These are phyloP conservation scores for Coemansia aciculifera DNA, from an alignment of 192 early-diverging fungal genomes.

Conservation along the genomic window DNA sequence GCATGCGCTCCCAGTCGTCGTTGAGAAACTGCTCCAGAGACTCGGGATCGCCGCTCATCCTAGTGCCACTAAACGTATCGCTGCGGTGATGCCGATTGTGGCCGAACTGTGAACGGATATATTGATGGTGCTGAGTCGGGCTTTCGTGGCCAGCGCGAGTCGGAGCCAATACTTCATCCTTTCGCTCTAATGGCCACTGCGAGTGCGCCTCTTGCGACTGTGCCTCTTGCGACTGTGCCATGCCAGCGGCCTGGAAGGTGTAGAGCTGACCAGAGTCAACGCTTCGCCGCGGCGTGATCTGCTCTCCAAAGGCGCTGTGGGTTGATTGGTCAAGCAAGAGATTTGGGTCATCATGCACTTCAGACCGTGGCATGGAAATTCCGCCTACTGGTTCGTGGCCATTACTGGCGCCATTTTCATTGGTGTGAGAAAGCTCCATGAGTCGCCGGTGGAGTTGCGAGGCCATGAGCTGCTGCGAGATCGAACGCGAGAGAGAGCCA, in stretches of 20 bases:
- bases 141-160: not conserved
- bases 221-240: not conserved
- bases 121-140: not conserved
- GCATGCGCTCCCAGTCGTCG: slow-evolving; percentile 52
- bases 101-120: not conserved
- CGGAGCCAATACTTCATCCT: not conserved
- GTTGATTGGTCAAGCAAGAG: not conserved
- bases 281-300: not conserved
- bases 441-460: slow-evolving; percentile 47
- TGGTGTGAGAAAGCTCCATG: slow-evolving; percentile 32
- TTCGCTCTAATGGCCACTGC: not conserved
- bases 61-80: slow-evolving; percentile 36
- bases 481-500: slow-evolving; percentile 22
- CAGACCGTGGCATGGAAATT: not conserved
- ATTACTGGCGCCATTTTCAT: not conserved
- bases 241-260: not conserved
- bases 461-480: slow-evolving; percentile 41
- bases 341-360: not conserved
- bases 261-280: slow-evolving; percentile 4
- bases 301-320: not conserved
- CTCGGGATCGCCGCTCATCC: slow-evolving; percentile 33
- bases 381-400: not conserved
- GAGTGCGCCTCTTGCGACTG: not conserved
- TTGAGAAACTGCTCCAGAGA: slow-evolving; percentile 37
- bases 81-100: slow-evolving; percentile 20